phyloP scores from a whole-genome alignment of 2,329 filamentous ascomycete species.

The Colletotrichum gigasporum region DNA sequence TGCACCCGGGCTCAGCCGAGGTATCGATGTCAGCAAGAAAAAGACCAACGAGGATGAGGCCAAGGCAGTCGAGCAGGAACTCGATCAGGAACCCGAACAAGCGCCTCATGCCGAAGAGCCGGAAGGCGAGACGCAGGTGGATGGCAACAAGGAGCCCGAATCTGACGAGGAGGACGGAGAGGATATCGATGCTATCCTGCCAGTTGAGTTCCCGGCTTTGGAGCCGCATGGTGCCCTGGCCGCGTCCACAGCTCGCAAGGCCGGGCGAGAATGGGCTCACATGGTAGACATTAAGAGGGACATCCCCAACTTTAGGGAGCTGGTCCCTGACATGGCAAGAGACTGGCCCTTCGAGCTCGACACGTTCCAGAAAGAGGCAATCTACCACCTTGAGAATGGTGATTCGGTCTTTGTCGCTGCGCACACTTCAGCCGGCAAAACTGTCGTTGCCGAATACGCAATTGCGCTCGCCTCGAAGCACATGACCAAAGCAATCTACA shows the following conservation, averaged over 20 bases:
- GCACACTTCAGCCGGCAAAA: conserved; percentile 97
- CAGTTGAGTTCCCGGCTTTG: conserved; percentile 91
- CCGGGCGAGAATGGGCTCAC: conserved; percentile 92
- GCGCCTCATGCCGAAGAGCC: conserved; percentile 41
- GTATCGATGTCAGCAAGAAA: conserved; percentile 75
- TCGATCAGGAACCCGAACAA: conserved; percentile 57
- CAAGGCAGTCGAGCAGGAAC: conserved; percentile 51
- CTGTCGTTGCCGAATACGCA: conserved; percentile 96
- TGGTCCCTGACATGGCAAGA: conserved; percentile 95
- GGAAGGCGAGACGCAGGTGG: conserved; percentile 29
- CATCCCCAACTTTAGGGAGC: conserved; percentile 91
- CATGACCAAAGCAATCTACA: conserved; percentile 99
- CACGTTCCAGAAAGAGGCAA: conserved; percentile 97
- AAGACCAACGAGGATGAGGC: conserved; percentile 64
- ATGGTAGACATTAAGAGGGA: conserved; percentile 96
- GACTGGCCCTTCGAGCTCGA: conserved; percentile 98
- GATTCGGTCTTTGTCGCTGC: conserved; percentile 98
- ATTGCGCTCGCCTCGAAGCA: conserved; percentile 97
- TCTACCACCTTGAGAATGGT: conserved; percentile 95
- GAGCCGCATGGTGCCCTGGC: conserved; percentile 84
- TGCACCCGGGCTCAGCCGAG: conserved; percentile 83
- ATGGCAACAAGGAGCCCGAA: conserved; percentile 44
- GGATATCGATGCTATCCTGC: conserved; percentile 86
- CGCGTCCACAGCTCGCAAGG: conserved; percentile 75
- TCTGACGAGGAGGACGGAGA: conserved; percentile 59